These are phyloP conservation scores for Fusarium graminum DNA, from an alignment of 2,329 filamentous ascomycete genomes.

Conservation along the genomic window DNA sequence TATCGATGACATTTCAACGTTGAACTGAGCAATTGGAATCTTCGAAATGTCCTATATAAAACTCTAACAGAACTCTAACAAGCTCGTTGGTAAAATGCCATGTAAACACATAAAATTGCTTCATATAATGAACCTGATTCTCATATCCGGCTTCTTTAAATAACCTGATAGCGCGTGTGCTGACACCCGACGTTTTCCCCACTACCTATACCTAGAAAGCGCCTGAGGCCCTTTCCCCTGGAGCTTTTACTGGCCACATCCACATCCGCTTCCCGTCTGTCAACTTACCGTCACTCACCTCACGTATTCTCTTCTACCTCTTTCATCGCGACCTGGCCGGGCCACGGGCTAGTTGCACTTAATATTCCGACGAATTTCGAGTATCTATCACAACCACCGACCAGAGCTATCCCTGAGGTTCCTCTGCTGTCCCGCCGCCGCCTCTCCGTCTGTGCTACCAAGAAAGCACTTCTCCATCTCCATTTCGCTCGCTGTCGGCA, in stretches of 20 bases:
- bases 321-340: conserved; percentile 54
- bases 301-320: conserved; percentile 42
- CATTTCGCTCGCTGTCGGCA: conserved; percentile 36
- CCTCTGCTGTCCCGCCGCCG: conserved; percentile 30
- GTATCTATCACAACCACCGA: conserved; percentile 39
- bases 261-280: conserved; percentile 40
- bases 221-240: conserved; percentile 44
- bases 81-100: too few species aligned
- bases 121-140: conserved; percentile 15
- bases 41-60: background rate
- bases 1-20: background rate
- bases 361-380: conserved; percentile 41
- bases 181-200: conserved; percentile 40
- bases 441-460: conserved; percentile 32
- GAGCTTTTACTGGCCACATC: conserved; percentile 44
- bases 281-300: conserved; percentile 44
- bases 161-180: conserved; percentile 42
- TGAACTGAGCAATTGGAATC: background rate
- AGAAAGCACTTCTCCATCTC: conserved; percentile 40
- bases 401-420: conserved; percentile 27
- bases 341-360: conserved; percentile 54
- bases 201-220: conserved; percentile 31
- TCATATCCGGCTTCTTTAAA: conserved; percentile 20
- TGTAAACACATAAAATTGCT: conserved; percentile 12
- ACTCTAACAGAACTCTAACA: background rate